Conservation (phyloP, 257 asterid genomes). For the Ocimum tenuiflorum region DNA sequence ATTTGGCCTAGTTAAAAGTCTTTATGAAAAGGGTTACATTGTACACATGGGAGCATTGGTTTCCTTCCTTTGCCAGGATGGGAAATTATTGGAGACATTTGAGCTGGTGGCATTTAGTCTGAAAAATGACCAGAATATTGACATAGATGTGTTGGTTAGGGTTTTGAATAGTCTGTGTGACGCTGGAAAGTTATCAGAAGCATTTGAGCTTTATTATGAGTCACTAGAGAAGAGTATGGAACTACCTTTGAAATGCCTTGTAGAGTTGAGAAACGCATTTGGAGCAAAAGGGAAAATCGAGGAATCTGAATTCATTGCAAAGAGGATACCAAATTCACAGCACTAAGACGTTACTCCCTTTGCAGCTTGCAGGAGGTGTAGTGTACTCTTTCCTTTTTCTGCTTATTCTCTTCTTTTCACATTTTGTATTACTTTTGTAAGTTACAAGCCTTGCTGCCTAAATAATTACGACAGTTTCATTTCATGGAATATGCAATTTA, state of each 20-base stretch:
- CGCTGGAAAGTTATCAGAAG: conserved; percentile 35
- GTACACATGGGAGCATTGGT: conserved; percentile 45
- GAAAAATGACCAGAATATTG: conserved; percentile 40
- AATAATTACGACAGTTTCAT: too few relatives aligned
- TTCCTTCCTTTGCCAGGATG: conserved; percentile 43
- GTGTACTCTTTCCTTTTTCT: neutral
- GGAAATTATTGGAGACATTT: conserved; percentile 42
- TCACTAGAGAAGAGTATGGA: conserved; percentile 49
- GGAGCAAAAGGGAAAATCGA: conserved; percentile 51
- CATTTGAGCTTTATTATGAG: conserved; percentile 59
- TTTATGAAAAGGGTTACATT: conserved; percentile 48
- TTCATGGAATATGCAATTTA: too few relatives aligned
- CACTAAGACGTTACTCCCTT: conserved; percentile 1
- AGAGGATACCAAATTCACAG: conserved; percentile 38
- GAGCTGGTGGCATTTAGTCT: conserved; percentile 41
- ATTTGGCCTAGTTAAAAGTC: conserved; percentile 36
- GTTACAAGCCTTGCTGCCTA: too few relatives aligned
- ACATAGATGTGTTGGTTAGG: conserved; percentile 23
- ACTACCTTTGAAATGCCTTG: conserved; percentile 49
- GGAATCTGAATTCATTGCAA: conserved; percentile 71
- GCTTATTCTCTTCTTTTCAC: too few relatives aligned
- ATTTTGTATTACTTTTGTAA: neutral
- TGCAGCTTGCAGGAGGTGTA: neutral
- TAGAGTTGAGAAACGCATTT: conserved; percentile 43
- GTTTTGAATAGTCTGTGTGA: conserved; percentile 49